These are phyloP conservation scores for Paramecium biaurelia DNA, from an alignment of 73 alveolate species.

Conservation along the genomic window DNA sequence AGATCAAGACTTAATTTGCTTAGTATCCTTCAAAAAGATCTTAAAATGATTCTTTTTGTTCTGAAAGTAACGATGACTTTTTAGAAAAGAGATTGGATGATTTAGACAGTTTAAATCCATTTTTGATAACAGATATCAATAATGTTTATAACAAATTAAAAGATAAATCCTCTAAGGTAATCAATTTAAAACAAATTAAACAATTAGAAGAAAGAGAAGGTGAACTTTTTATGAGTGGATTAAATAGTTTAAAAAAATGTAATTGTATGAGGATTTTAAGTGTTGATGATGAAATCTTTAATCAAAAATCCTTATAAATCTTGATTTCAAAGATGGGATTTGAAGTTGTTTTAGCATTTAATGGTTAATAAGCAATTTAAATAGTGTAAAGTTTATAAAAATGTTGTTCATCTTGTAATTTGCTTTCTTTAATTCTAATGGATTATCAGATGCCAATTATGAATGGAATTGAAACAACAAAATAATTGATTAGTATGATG, in stretches of 20 bases:
- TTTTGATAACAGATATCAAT: neutral
- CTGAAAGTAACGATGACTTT: neutral
- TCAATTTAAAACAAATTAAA: neutral
- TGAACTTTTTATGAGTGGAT: neutral
- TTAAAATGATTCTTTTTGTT: neutral
- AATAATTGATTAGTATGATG: neutral
- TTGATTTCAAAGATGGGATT: neutral
- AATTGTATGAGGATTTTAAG: neutral
- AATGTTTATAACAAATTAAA: neutral
- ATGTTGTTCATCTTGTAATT: neutral
- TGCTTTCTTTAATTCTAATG: neutral
- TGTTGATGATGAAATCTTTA: conserved; percentile 40
- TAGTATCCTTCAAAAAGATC: neutral
- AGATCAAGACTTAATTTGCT: neutral
- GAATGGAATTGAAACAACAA: conserved; percentile 7
- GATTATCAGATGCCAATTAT: conserved; percentile 41
- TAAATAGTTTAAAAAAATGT: neutral
- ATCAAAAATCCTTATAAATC: neutral
- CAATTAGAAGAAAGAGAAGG: neutral
- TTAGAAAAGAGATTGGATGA: neutral
- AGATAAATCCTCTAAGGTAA: neutral
- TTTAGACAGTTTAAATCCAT: neutral
- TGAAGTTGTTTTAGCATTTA: neutral
- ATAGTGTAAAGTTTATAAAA: neutral
- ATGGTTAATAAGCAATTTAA: neutral